Conservation (phyloP, 2,329 filamentous ascomycete species). For the Curvularia lunata region DNA sequence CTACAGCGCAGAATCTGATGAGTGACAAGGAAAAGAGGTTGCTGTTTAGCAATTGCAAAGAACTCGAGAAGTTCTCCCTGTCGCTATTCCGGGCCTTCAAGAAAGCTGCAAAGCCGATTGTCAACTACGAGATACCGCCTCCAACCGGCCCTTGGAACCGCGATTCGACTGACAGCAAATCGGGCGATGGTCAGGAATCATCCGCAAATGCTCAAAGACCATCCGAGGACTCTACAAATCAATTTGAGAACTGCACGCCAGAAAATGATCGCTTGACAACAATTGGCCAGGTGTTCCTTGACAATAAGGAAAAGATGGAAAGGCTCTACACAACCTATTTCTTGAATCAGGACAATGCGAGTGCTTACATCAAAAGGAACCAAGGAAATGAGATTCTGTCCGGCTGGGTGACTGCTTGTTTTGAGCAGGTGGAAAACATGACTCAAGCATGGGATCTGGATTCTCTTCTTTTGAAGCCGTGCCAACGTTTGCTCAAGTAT, state of each 20-base stretch:
- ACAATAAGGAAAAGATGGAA: slow-evolving; percentile 65
- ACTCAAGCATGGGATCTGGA: slow-evolving; percentile 95
- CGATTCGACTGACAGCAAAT: slow-evolving; percentile 29
- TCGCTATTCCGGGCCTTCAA: slow-evolving; percentile 84
- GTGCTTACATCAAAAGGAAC: slow-evolving; percentile 64
- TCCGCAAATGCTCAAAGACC: slow-evolving; percentile 26
- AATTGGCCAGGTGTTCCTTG: slow-evolving; percentile 65
- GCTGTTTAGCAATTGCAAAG: slow-evolving; percentile 90
- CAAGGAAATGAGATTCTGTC: slow-evolving; percentile 63
- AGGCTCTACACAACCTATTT: slow-evolving; percentile 69
- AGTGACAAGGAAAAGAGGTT: slow-evolving; percentile 84
- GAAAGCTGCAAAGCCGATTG: slow-evolving; percentile 77
- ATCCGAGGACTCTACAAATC: slow-evolving; percentile 34
- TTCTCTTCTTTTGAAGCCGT: slow-evolving; percentile 95
- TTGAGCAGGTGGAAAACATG: slow-evolving; percentile 87
- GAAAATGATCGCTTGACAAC: slow-evolving; percentile 64
- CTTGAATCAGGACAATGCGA: slow-evolving; percentile 69
- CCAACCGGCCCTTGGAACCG: slow-evolving; percentile 34
- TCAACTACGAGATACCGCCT: slow-evolving; percentile 58
- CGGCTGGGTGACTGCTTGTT: slow-evolving; percentile 92
- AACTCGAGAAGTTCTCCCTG: slow-evolving; percentile 82
- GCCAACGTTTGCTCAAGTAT: slow-evolving; percentile 93
- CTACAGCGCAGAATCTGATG: slow-evolving; percentile 81
- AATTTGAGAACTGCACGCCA: slow-evolving; percentile 39
- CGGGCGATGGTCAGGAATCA: slow-evolving; percentile 23